Evolutionary conservation across 345 rosid species (phyloP), one percentile per base, ranked within the genome.

Genomic region (Linum lewisii): DNA sequence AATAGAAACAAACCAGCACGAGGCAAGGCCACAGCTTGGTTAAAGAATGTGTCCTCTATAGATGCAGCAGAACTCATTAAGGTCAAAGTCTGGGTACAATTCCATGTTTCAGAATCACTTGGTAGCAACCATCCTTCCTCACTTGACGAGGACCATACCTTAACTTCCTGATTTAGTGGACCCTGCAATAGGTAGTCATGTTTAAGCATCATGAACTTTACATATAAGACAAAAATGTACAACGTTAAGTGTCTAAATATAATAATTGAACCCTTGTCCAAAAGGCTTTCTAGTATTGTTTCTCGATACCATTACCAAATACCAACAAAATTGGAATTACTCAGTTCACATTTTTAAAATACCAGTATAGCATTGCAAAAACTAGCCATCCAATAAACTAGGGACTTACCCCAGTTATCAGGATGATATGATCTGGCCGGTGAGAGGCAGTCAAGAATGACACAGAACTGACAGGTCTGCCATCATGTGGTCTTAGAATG

Each of bases 121-220:
- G 91, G 85, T 54, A 83, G 72, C 52, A 81, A 78, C 97, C 95
- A 85, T 21, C 95, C 95, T 64, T 86, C 95, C 38, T 82, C 97
- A 58, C 77, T 78, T 52, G 77, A 63, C 0, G 91, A 84, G 65
- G 75, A 71, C 99, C 99, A 93, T 26, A 93, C 68, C 72, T 89
- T 86, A 66, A 89, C 66, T 72, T 93, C 91, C 63, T 76, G 75
- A 76, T 89, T 93, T 51, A 78, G 75, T 32, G 91, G 89, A 29
- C 98, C 97, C 98, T 92, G 67, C 26, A 25, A 60, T 25, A 13
- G 56, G 14, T 16, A 42, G 47, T 7, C 47, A 7, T 11, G n/a
- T 52, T 52, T 2, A 21, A 52, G 20, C 13, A 11, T 52, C 25
- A 5, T 20, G 14, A 3, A 19, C 13, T n/a, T 13, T 7, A 51